A percentile compares a stretch with the other conserved stretches of the same genome.
phyloP scores from a whole-genome alignment of 768 basidiomycete genomes.

The Leccinum boreale region DNA sequence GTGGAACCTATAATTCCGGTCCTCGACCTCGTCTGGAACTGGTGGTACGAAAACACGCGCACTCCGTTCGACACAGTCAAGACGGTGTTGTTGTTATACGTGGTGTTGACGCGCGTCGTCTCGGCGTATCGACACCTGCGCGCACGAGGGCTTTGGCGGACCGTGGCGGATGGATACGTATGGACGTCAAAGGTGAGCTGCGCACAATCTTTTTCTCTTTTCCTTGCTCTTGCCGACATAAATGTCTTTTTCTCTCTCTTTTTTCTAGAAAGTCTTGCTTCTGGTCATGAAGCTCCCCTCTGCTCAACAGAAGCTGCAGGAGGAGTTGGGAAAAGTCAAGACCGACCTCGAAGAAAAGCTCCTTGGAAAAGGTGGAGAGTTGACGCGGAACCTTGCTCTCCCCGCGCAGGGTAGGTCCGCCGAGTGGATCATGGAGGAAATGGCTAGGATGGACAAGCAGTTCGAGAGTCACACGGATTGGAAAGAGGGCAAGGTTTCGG shows the following conservation, averaged over 20 bases:
- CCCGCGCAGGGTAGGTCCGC: constrained; percentile 60
- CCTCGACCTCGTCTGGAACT: constrained; percentile 9
- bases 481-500: constrained; percentile 72
- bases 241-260: neutral
- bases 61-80: constrained; percentile 30
- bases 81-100: constrained; percentile 34
- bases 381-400: constrained; percentile 63
- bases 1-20: constrained; percentile 7
- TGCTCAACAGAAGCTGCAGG: constrained; percentile 53
- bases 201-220: neutral
- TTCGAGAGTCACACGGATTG: constrained; percentile 49
- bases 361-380: constrained; percentile 57
- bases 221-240: neutral
- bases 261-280: constrained; percentile 47
- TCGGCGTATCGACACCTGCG: constrained; percentile 33
- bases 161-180: constrained; percentile 24
- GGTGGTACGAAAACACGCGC: constrained; percentile 12
- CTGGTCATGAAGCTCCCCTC: constrained; percentile 62
- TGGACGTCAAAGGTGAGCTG: constrained; percentile 25
- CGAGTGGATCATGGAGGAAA: constrained; percentile 76
- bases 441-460: constrained; percentile 75
- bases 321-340: constrained; percentile 62
- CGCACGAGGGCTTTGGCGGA: constrained; percentile 34
- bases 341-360: constrained; percentile 65
- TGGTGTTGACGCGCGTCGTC: constrained; percentile 26